A percentile compares a stretch with the other conserved stretches of the same genome.
These are phyloP conservation scores for Aschersonia sp. DNA, from an alignment of 2,329 filamentous ascomycete genomes.

Conservation along the genomic window DNA sequence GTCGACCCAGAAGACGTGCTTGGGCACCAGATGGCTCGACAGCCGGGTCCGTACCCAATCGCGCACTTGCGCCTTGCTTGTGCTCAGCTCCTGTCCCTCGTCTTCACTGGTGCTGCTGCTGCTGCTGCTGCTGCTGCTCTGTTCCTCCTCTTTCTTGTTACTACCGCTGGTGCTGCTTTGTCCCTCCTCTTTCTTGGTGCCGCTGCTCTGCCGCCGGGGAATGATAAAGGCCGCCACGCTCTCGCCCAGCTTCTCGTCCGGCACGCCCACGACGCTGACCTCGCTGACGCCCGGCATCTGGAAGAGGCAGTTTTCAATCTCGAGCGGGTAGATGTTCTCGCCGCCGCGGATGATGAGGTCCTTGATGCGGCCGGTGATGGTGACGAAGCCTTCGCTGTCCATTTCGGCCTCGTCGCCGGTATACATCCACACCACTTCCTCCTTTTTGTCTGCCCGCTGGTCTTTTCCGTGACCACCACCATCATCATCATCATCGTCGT, in stretches of 20 bases:
- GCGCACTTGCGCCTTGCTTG: slow-evolving; percentile 43
- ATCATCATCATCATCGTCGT: no score
- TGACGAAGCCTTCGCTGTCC: slow-evolving; percentile 68
- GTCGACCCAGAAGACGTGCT: slow-evolving; percentile 74
- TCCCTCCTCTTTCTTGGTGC: slow-evolving; percentile 16
- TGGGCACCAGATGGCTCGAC: slow-evolving; percentile 67
- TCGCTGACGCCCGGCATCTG: slow-evolving; percentile 57
- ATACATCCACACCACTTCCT: slow-evolving; percentile 61
- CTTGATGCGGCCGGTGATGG: slow-evolving; percentile 84
- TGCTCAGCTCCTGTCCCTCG: slow-evolving; percentile 8
- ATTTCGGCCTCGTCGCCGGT: slow-evolving; percentile 86
- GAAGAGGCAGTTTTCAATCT: slow-evolving; percentile 80
- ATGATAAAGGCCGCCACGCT: slow-evolving; percentile 75
- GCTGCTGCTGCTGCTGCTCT: slow-evolving; percentile 7
- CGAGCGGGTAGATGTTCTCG: slow-evolving; percentile 90
- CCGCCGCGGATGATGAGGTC: slow-evolving; percentile 90
- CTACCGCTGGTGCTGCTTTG: slow-evolving; percentile 10
- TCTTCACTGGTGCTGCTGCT: slow-evolving; percentile 18
- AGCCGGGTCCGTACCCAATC: slow-evolving; percentile 59
- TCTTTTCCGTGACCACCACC: no score
- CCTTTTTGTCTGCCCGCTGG: slow-evolving; percentile 6
- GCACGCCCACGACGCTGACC: slow-evolving; percentile 70
- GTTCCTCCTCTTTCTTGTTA: slow-evolving; percentile 7
- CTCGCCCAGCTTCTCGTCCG: slow-evolving; percentile 74
- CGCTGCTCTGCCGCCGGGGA: slow-evolving; percentile 11